Conservation (phyloP, 345 rosid species). For the Fremontodendron californicum region DNA sequence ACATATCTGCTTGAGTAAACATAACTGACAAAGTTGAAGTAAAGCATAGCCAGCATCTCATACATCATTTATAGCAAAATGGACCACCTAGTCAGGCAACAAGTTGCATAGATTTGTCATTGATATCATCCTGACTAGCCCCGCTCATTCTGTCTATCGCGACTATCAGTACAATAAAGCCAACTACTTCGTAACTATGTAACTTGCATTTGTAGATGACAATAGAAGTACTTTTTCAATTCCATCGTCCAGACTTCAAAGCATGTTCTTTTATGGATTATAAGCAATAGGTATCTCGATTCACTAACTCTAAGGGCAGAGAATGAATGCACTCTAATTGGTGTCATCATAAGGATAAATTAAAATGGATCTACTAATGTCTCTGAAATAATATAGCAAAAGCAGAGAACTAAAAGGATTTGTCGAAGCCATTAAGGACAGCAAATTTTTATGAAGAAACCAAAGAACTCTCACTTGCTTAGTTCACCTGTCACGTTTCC, state of each 20-base stretch:
- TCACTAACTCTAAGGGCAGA: neutral
- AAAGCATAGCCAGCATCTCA: neutral
- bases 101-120: neutral
- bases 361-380: neutral
- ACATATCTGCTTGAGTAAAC: neutral
- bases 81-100: conserved; percentile 8
- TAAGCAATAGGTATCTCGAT: neutral
- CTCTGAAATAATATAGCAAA: neutral
- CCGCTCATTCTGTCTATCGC: neutral
- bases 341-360: conserved; percentile 2
- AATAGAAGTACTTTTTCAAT: neutral
- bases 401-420: neutral
- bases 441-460: conserved; percentile 37
- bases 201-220: neutral
- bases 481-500: conserved; percentile 84
- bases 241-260: neutral
- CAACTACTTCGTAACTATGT: neutral
- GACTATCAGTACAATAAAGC: neutral
- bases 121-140: neutral
- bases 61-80: neutral
- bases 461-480: conserved; percentile 85
- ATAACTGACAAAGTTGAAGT: neutral
- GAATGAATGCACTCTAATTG: conserved; percentile 7
- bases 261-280: neutral
- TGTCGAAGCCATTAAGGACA: conserved; percentile 14